These are phyloP conservation scores for Phytopythium aichiense DNA, from an alignment of 352 stramenopile genomes.

Conservation along the genomic window DNA sequence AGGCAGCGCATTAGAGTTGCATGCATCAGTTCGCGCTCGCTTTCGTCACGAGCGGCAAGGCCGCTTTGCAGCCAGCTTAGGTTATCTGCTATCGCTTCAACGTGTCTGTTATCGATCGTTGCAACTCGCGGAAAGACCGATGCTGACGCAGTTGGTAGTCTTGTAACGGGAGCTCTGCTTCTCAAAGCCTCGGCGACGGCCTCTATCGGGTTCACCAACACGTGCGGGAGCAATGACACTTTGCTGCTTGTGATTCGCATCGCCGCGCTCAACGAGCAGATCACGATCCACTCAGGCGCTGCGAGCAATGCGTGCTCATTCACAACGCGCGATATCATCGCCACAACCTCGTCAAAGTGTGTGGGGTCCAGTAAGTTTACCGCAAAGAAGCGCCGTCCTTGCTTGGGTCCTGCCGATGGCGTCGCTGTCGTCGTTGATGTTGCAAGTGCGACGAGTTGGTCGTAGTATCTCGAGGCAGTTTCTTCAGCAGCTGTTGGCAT, in stretches of 20 bases:
- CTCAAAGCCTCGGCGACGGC: background rate
- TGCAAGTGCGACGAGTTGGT: background rate
- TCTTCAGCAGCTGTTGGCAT: background rate
- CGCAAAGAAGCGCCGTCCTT: conserved; percentile 17
- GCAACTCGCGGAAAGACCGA: background rate
- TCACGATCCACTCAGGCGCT: conserved; percentile 43
- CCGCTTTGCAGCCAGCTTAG: background rate
- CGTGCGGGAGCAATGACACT: conserved; percentile 21
- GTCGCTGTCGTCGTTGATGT: background rate
- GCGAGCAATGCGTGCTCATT: conserved; percentile 48
- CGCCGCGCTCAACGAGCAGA: conserved; percentile 29
- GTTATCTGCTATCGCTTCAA: background rate
- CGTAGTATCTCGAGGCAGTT: background rate
- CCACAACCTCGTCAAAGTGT: conserved; percentile 26
- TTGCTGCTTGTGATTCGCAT: conserved; percentile 25
- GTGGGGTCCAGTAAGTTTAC: conserved; percentile 28
- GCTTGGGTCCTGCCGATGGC: background rate
- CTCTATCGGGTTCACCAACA: background rate
- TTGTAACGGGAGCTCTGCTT: background rate
- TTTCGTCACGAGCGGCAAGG: background rate
- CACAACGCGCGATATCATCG: conserved; percentile 42
- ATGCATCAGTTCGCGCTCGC: conserved; percentile 11
- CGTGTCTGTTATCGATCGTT: background rate
- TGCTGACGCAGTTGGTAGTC: background rate
- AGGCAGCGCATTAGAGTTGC: conserved; percentile 6